Conservation (phyloP, 1,284 basidiomycete genomes). For the Anthracocystis walkeri region DNA sequence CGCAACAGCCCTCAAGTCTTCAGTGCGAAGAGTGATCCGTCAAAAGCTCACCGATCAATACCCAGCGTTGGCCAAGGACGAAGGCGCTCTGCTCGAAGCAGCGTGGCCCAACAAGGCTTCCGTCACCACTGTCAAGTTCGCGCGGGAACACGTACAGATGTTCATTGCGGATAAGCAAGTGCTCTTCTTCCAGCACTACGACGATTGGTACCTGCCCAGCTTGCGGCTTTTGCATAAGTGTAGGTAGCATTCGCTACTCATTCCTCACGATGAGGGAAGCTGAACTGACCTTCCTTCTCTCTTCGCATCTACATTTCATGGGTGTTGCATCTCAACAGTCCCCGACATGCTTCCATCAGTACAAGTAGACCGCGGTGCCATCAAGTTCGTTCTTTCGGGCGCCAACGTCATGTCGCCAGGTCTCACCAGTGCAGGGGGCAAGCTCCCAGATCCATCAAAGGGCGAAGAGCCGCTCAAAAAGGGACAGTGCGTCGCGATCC, state of each 20-base stretch:
- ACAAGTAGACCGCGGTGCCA: constrained; percentile 93
- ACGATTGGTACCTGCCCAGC: constrained; percentile 90
- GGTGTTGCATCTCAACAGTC: neutral
- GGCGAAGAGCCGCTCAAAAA: constrained; percentile 78
- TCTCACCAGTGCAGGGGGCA: constrained; percentile 89
- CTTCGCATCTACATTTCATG: neutral
- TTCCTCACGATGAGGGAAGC: neutral
- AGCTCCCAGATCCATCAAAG: constrained; percentile 77
- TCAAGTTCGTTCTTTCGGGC: constrained; percentile 90
- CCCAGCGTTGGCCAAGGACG: constrained; percentile 73
- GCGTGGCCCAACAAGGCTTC: constrained; percentile 99
- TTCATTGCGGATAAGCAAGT: constrained; percentile 88
- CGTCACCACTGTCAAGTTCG: constrained; percentile 86
- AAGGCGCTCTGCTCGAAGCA: constrained; percentile 80
- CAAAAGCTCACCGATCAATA: constrained; percentile 83
- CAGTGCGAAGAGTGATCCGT: constrained; percentile 90
- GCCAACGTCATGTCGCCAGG: constrained; percentile 78
- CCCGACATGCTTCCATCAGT: constrained; percentile 84
- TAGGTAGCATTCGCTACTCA: constrained; percentile 18
- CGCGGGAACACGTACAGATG: constrained; percentile 94
- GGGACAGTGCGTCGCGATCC: constrained; percentile 83
- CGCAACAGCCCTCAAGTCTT: constrained; percentile 94
- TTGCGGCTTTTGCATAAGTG: constrained; percentile 88
- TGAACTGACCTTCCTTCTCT: neutral
- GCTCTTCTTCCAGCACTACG: constrained; percentile 96